Evolutionary conservation across 179 eudicot genomes (phyloP), one percentile per base, ranked within the genome.

Genomic region (Spinacia oleracea): DNA sequence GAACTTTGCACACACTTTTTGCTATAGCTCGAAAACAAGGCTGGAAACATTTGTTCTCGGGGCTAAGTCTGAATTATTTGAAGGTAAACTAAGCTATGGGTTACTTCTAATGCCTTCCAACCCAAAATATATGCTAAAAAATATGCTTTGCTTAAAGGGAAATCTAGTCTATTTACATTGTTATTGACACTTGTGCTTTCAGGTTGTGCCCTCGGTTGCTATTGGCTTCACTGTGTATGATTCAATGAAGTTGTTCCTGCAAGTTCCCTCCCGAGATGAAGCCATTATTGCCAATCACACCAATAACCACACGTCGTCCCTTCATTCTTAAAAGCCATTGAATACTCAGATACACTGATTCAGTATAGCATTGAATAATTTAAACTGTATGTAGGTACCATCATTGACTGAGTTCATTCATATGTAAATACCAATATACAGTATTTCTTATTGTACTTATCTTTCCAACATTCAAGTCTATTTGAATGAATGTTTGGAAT

Each of bases 191-290:
- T 58, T 58, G 4, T 70, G 75, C 59, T 80, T 80, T 81, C 89
- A 94, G 98, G 98, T 93, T 60, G 98, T 91, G 63, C 98, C 97
- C 35, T 94, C 98, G 1, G 97, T 93, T 31, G 97, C 97, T 70
- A 93, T 94, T 62, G 97, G 97, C 42, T 94, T 94, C 76, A 91
- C 98, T 35, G 93, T 90, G 15, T 94, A 94, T 59, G 98, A 94
- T 81, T 79, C 87, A 31, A 89, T 93, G 97, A 93, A 93, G 88
- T 81, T 84, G 67, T 86, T 31, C 77, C 87, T 93, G 74, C 86
- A 81, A 78, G 94, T 94, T 32, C 97, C 98, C 60, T 81, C 92
- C 25, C 84, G 97, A 78, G 97, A 93, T 62, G 91, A 90, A 78
- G 89, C 85, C 48, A 81, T 82, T 56, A 76, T 87, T 23, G 90